Evolutionary conservation across 2,329 filamentous ascomycete genomes (phyloP), one percentile per base, ranked within the genome.

Genomic region (Hypoxylon sp.): DNA sequence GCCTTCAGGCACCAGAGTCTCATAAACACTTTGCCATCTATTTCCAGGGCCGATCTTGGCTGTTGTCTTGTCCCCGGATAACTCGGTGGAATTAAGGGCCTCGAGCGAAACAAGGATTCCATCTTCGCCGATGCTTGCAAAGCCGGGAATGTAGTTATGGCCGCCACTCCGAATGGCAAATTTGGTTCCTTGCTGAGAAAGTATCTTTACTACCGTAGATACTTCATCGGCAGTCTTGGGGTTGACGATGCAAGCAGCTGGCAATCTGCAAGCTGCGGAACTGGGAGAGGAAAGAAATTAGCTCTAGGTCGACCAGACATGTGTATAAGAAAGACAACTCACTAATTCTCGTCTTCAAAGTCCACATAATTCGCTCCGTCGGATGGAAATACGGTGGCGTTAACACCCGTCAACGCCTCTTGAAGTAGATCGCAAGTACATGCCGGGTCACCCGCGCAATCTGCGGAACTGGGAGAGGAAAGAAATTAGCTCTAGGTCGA

Each of bases 41-140:
- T 69, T 70, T 19, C 74, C 76, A 22, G 75, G 68, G 4, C 76
- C 77, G 4, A 78, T 68, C 8, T 67, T 70, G 20, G 73, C 71
- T 8, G 73, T 72, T 15, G 59, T 67, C 50, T 64, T 66, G 41
- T 77, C 75, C 1, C 60, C 58, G 10, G 74, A 74, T 4, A 76
- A 48, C 24, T 62, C 55, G n/a, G 77, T 70, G n/a, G 71, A 63
- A 37, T 74, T 73, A n/a, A 78, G 47, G 30, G 70, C 57, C 22
- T 73, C 73, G 28, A 83, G 71, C 56, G 78, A 78, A 50, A 83
- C 74, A 1, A 75, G 65, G 43, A 76, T 68, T n/a, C 75, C 71
- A 13, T 62, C 56, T 10, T 70, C 68, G 37, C 72, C 65, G 37
- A 72, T 72, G 58, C 70, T 73, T 34, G 70, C 72, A 48, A 62